Conservation (phyloP, 2,329 filamentous ascomycete species). For the Fusarium acutatum region DNA sequence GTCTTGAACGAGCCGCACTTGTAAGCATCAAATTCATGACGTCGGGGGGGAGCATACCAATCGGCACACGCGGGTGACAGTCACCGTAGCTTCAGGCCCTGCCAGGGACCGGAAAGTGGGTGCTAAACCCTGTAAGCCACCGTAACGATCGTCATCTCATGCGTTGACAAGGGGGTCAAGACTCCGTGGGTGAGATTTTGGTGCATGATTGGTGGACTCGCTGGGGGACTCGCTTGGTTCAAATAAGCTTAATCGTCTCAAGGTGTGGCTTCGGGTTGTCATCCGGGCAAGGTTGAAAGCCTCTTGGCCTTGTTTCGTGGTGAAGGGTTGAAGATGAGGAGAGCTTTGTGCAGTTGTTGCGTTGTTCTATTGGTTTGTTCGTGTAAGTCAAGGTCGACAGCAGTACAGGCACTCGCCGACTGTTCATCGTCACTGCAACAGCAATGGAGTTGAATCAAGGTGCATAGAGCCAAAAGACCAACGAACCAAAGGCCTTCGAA, state of each 20-base stretch:
- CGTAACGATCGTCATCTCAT: slow-evolving; percentile 1
- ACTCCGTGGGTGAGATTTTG: neutral
- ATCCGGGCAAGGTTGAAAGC: neutral
- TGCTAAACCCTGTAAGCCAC: neutral
- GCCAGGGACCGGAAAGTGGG: slow-evolving; percentile 18
- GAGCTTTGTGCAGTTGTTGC: neutral
- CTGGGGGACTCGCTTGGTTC: neutral
- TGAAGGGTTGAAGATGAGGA: neutral
- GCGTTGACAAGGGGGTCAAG: neutral
- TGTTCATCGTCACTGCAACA: neutral
- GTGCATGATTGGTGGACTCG: slow-evolving; percentile 5
- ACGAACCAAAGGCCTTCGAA: neutral
- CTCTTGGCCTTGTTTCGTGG: neutral
- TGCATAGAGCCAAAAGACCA: neutral
- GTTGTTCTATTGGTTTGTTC: neutral
- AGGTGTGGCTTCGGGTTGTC: slow-evolving; percentile 18
- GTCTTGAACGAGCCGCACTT: slow-evolving; percentile 4
- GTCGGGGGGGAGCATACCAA: slow-evolving; percentile 3
- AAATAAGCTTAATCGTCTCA: slow-evolving; percentile 26
- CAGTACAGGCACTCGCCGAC: neutral
- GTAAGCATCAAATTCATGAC: neutral
- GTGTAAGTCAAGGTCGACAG: neutral
- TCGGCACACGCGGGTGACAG: slow-evolving; percentile 24
- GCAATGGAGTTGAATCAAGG: neutral
- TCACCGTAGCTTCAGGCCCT: neutral